Conservation (phyloP, 75 land plant genomes). For the Adiantum capillusveneris region DNA sequence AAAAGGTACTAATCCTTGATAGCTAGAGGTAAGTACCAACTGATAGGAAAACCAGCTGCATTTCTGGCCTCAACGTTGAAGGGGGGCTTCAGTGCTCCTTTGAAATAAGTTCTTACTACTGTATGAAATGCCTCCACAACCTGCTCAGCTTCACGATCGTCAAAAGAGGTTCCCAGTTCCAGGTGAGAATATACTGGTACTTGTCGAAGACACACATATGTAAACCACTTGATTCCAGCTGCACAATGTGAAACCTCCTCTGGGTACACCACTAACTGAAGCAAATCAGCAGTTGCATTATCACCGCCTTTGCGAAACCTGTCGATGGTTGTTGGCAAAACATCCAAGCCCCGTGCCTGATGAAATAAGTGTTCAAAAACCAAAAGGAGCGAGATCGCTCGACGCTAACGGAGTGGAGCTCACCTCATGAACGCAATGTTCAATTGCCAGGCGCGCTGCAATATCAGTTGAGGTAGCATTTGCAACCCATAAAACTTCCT, state of each 20-base stretch:
- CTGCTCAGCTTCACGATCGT: conserved; percentile 8
- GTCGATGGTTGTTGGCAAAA: conserved; percentile 66
- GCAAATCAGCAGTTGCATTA: conserved; percentile 52
- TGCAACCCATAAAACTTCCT: too few relatives aligned
- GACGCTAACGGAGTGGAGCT: too few relatives aligned
- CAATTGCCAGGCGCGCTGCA: conserved; percentile 64
- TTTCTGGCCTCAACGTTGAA: conserved; percentile 61
- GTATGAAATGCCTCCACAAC: conserved; percentile 56
- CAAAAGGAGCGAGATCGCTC: too few relatives aligned
- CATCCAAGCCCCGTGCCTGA: conserved; percentile 89
- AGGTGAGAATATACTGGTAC: not conserved
- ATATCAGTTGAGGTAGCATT: conserved; percentile 52
- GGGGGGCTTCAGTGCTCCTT: conserved; percentile 81
- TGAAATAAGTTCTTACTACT: conserved; percentile 50
- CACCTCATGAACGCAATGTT: conserved; percentile 95
- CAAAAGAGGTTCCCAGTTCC: not conserved
- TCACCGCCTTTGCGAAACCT: conserved; percentile 82
- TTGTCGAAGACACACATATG: conserved; percentile 42
- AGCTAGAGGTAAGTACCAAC: conserved; percentile 80
- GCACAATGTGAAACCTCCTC: conserved; percentile 93
- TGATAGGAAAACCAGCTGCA: conserved; percentile 72
- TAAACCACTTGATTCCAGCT: conserved; percentile 85
- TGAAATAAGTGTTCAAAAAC: too few relatives aligned
- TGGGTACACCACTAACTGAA: conserved; percentile 66
- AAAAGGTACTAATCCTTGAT: too few relatives aligned